Conservation (phyloP, 345 rosid genomes). For the Lumnitzera littorea region DNA sequence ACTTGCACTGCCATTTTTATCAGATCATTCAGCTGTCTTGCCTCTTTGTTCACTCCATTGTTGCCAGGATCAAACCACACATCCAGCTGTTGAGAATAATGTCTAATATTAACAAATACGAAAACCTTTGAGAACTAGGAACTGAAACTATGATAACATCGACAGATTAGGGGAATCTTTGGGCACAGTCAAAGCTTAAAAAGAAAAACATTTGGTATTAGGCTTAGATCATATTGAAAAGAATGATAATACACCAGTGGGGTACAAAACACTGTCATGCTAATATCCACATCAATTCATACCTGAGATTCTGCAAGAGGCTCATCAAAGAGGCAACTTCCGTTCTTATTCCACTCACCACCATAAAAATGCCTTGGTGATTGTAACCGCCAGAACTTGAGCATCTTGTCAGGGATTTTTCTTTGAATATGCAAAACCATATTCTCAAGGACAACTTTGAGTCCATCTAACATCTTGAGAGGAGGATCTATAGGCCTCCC, state of each 20-base stretch:
- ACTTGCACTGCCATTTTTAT: constrained; percentile 37
- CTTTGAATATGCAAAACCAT: constrained; percentile 60
- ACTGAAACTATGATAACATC: neutral
- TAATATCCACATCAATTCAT: constrained; percentile 1
- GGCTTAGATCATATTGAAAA: too few relatives aligned
- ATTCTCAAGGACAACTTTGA: constrained; percentile 63
- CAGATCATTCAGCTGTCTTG: constrained; percentile 51
- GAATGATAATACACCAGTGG: too few relatives aligned
- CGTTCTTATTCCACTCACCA: constrained; percentile 95
- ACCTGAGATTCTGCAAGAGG: constrained; percentile 74
- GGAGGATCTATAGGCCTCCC: constrained; percentile 72
- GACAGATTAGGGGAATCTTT: neutral
- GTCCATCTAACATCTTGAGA: constrained; percentile 59
- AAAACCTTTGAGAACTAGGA: neutral
- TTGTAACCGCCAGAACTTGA: constrained; percentile 90
- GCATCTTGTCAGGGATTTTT: constrained; percentile 46
- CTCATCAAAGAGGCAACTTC: constrained; percentile 71
- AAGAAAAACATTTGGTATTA: neutral
- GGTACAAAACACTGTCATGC: neutral
- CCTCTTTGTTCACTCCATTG: constrained; percentile 85
- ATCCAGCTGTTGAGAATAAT: constrained; percentile 54
- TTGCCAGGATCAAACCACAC: constrained; percentile 89
- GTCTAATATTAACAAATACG: neutral
- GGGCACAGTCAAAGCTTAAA: neutral
- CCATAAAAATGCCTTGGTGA: constrained; percentile 90